These are phyloP conservation scores for Zymoseptoria crescenta DNA, from an alignment of 2,329 filamentous ascomycete genomes.

Conservation along the genomic window DNA sequence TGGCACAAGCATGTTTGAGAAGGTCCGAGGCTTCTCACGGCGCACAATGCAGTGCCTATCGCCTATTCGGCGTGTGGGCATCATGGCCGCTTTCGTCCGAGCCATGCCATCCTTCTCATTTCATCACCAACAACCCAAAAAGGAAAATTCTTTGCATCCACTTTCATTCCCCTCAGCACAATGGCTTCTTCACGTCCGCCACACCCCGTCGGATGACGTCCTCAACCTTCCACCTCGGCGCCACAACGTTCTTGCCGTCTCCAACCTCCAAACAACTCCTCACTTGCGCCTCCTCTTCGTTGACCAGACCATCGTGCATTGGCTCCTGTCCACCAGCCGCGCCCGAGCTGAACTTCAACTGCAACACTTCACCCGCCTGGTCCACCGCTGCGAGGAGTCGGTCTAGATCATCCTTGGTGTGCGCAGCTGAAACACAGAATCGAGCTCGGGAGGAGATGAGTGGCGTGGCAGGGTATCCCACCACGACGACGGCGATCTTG, in stretches of 20 bases:
- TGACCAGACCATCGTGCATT: constrained; percentile 61
- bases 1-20: no score
- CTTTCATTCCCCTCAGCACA: constrained; percentile 32
- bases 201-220: constrained; percentile 67
- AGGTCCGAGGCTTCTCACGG: no score
- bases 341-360: constrained; percentile 95
- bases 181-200: constrained; percentile 63
- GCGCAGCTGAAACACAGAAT: constrained; percentile 90
- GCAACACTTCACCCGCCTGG: constrained; percentile 82
- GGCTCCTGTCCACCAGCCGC: constrained; percentile 80
- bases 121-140: not conserved
- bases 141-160: not conserved
- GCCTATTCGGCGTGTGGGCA: not conserved
- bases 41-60: no score
- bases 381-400: constrained; percentile 82
- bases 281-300: constrained; percentile 63
- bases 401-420: constrained; percentile 98
- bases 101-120: not conserved
- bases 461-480: constrained; percentile 93
- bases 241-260: constrained; percentile 41
- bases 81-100: not conserved
- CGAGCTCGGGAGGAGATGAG: constrained; percentile 89
- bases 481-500: constrained; percentile 95
- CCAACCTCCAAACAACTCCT: constrained; percentile 46
- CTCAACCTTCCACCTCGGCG: constrained; percentile 72